phyloP scores from a whole-genome alignment of 768 basidiomycete species.

The Porphyrellus cyaneotinctus region DNA sequence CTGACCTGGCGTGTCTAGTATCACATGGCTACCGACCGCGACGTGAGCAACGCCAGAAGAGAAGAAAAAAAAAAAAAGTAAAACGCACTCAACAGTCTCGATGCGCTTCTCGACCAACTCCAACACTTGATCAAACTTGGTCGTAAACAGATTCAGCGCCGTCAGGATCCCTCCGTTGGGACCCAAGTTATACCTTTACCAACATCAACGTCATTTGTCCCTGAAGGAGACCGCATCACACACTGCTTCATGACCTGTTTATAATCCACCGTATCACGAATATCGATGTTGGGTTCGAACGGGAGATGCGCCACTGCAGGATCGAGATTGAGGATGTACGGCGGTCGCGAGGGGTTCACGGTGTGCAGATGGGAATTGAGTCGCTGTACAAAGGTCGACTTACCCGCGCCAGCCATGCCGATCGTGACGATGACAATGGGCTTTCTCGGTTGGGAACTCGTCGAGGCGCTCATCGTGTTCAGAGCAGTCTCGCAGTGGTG shows the following conservation, averaged over 20 bases:
- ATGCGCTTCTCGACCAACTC: constrained; percentile 87
- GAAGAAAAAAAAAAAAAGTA: neutral
- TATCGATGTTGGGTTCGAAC: constrained; percentile 96
- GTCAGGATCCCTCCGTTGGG: constrained; percentile 98
- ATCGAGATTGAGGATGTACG: constrained; percentile 97
- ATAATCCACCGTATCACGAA: constrained; percentile 96
- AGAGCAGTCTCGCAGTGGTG: constrained; percentile 1
- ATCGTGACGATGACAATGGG: constrained; percentile 86
- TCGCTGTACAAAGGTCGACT: constrained; percentile 95
- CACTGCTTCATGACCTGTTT: constrained; percentile 99
- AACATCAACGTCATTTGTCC: constrained; percentile 13
- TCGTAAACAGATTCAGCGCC: constrained; percentile 95
- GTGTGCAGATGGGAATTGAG: constrained; percentile 90
- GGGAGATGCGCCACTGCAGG: constrained; percentile 90
- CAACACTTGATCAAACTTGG: constrained; percentile 97
- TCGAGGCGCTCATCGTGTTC: constrained; percentile 19
- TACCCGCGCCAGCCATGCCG: constrained; percentile 96
- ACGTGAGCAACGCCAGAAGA: neutral
- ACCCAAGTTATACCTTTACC: constrained; percentile 87
- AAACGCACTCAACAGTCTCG: constrained; percentile 77
- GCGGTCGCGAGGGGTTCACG: constrained; percentile 56
- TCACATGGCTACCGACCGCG: constrained; percentile 63
- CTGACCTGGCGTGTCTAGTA: constrained; percentile 96
- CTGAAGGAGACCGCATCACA: constrained; percentile 41
- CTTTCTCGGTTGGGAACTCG: constrained; percentile 36